Evolutionary conservation across 2,329 filamentous ascomycete genomes (phyloP).

Genomic region (Grosmannia serpens): DNA sequence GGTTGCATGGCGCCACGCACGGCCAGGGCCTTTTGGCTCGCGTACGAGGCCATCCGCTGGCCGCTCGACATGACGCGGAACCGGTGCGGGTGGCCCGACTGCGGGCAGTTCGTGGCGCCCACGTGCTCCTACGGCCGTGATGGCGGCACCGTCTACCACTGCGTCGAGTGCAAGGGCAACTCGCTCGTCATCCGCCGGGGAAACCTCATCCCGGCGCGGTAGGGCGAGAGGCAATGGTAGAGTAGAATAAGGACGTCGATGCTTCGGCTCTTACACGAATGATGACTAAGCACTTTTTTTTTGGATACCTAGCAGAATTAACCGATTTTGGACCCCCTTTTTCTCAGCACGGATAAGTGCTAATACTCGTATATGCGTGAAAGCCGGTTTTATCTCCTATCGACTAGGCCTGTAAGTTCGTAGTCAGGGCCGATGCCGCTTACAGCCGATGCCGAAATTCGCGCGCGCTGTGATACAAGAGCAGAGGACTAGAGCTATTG

Average conservation of each 20-base stretch:
- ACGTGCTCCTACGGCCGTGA: not conserved
- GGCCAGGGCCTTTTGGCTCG: conserved; percentile 1
- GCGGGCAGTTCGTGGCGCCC: not conserved
- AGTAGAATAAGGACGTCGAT: no score
- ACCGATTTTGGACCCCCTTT: no score
- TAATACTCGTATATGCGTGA: not conserved
- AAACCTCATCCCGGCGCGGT: not conserved
- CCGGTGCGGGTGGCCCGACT: conserved; percentile 11
- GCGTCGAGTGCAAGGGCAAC: conserved; percentile 5
- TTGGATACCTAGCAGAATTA: no score
- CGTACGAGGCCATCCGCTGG: not conserved
- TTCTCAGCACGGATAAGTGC: not conserved
- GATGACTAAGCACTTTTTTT: not conserved
- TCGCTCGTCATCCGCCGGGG: not conserved
- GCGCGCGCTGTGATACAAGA: not conserved
- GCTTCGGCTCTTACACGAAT: not conserved
- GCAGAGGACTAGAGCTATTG: no score
- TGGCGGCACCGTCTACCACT: not conserved
- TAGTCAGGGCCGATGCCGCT: not conserved
- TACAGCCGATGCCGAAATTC: not conserved
- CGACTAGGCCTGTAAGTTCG: not conserved
- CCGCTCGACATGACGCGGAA: not conserved
- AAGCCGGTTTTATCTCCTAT: not conserved
- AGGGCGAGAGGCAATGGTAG: no score
- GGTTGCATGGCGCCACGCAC: conserved; percentile 1